These are phyloP conservation scores for Psilocybe mexicana DNA, from an alignment of 1,284 basidiomycete genomes.

Conservation along the genomic window DNA sequence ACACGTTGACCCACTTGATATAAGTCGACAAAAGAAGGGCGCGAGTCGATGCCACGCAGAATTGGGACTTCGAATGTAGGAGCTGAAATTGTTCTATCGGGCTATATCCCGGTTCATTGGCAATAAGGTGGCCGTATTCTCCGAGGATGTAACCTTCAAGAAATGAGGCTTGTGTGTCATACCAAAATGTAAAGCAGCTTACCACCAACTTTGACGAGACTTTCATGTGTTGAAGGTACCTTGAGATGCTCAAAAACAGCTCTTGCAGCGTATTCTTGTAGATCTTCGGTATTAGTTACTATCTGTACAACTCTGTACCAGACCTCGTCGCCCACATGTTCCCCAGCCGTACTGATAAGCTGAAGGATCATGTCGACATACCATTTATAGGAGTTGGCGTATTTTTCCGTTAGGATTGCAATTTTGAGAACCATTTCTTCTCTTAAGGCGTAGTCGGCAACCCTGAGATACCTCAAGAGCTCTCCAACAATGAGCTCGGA, in stretches of 20 bases:
- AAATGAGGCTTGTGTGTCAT: background rate
- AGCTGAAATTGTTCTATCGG: conserved; percentile 95
- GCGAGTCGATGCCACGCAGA: conserved; percentile 90
- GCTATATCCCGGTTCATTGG: conserved; percentile 91
- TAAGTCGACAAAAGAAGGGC: conserved; percentile 95
- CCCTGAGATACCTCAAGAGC: conserved; percentile 87
- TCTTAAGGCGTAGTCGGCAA: conserved; percentile 93
- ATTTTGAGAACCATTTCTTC: conserved; percentile 99
- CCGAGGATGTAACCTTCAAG: conserved; percentile 88
- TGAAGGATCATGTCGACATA: conserved; percentile 96
- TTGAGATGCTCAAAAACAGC: conserved; percentile 93
- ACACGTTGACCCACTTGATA: conserved; percentile 99
- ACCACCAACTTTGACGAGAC: conserved; percentile 96
- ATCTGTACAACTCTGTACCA: conserved; percentile 99
- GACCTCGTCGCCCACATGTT: conserved; percentile 98
- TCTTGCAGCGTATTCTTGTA: conserved; percentile 92
- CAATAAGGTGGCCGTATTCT: conserved; percentile 96
- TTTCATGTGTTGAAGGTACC: conserved; percentile 91
- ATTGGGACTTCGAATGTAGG: conserved; percentile 93
- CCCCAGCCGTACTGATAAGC: conserved; percentile 94
- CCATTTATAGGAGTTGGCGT: conserved; percentile 93
- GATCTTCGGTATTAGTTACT: conserved; percentile 96
- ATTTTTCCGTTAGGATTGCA: conserved; percentile 97
- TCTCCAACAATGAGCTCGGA: conserved; percentile 95
- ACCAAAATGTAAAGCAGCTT: conserved; percentile 23